Percentiles rank a stretch among this genome's conserved stretches.
Conservation (phyloP, 208 protist genomes). For the Lotmaria passim region DNA sequence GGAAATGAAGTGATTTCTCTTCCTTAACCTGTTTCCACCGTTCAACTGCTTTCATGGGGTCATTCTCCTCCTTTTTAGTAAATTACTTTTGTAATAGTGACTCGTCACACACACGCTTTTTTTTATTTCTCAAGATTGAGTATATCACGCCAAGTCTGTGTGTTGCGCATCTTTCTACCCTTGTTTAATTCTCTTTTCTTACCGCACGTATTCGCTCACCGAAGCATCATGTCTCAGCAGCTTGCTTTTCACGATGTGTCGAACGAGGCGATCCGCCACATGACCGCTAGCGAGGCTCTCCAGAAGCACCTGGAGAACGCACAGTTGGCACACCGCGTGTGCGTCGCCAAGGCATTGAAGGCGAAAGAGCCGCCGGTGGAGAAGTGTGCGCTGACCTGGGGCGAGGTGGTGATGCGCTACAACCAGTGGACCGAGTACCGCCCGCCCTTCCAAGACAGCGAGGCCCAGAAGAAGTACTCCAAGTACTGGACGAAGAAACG, state of each 20-base stretch:
- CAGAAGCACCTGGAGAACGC: constrained; percentile 89
- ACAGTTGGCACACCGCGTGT: constrained; percentile 87
- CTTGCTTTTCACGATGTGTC: constrained; percentile 84
- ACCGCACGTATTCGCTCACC: constrained; percentile 3
- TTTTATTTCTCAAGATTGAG: too few relatives aligned
- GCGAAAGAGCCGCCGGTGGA: constrained; percentile 69
- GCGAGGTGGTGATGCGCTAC: constrained; percentile 89
- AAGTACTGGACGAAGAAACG: constrained; percentile 92
- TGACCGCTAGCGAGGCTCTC: constrained; percentile 86
- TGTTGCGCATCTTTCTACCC: neutral
- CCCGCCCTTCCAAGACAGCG: constrained; percentile 79
- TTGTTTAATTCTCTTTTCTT: neutral
- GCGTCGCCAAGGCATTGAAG: constrained; percentile 88
- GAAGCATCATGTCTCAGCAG: constrained; percentile 52
- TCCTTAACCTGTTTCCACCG: too few relatives aligned
- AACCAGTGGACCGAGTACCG: constrained; percentile 88
- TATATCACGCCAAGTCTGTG: neutral
- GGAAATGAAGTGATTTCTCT: too few relatives aligned
- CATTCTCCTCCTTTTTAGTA: too few relatives aligned
- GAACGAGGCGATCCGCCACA: constrained; percentile 67
- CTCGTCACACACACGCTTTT: too few relatives aligned
- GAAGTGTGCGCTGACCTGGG: constrained; percentile 90
- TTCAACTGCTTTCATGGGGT: too few relatives aligned
- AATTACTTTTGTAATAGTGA: too few relatives aligned
- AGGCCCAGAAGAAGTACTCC: constrained; percentile 69